Conservation (phyloP, 2,329 filamentous ascomycete genomes). For the Beauveria pseudobassiana region DNA sequence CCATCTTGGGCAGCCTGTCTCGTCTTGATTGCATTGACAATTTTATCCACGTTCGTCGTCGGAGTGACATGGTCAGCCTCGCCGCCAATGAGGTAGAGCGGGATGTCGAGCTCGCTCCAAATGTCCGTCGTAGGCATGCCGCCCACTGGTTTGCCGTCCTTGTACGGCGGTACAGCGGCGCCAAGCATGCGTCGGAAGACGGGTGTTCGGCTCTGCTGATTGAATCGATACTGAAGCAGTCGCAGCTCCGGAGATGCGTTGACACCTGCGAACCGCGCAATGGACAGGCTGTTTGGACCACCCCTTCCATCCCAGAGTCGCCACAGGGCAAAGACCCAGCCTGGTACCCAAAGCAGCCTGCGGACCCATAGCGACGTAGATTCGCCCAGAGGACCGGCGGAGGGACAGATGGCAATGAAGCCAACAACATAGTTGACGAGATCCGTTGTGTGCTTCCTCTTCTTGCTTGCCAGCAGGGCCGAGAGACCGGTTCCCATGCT, state of each 20-base stretch:
- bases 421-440: constrained; percentile 63
- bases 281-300: constrained; percentile 69
- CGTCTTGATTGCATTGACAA: constrained; percentile 38
- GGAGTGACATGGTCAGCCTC: constrained; percentile 70
- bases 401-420: constrained; percentile 74
- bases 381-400: constrained; percentile 54
- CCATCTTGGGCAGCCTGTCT: constrained; percentile 6
- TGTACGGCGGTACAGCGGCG: constrained; percentile 58
- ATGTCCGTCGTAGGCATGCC: constrained; percentile 62
- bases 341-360: constrained; percentile 60
- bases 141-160: constrained; percentile 42
- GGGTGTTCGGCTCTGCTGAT: constrained; percentile 72
- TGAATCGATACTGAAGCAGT: constrained; percentile 64
- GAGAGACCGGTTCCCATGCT: constrained; percentile 83
- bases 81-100: constrained; percentile 72
- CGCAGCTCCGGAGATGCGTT: constrained; percentile 59
- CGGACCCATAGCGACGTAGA: constrained; percentile 36
- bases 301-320: constrained; percentile 72
- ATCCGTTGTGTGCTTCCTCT: constrained; percentile 35
- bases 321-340: constrained; percentile 66
- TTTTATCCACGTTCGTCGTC: constrained; percentile 61
- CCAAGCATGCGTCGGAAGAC: constrained; percentile 78
- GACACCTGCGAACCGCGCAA: constrained; percentile 66
- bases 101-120: constrained; percentile 67
- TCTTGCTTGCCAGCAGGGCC: constrained; percentile 54